These are phyloP conservation scores for Mortierella sp. DNA, from an alignment of 371 early-diverging fungal genomes.

Conservation along the genomic window DNA sequence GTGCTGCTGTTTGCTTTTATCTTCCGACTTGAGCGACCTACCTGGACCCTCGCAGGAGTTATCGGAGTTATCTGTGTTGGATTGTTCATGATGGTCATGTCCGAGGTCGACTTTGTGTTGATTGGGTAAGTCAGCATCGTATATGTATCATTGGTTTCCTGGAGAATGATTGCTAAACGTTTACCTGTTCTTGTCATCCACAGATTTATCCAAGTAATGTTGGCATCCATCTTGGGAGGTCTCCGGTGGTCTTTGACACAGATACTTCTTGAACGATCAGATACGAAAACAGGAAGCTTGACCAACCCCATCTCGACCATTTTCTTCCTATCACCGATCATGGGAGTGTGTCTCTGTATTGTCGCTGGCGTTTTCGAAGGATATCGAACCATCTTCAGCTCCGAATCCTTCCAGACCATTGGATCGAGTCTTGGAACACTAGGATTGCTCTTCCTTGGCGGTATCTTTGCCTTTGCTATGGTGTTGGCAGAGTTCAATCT, in stretches of 20 bases:
- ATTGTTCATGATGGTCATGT: conserved; percentile 86
- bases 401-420: conserved; percentile 25
- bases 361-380: conserved; percentile 75
- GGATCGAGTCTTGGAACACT: conserved; percentile 32
- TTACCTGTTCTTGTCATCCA: background rate
- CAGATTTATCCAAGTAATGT: conserved; percentile 67
- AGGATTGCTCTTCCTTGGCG: conserved; percentile 54
- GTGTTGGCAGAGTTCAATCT: conserved; percentile 72
- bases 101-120: conserved; percentile 79
- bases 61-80: conserved; percentile 84
- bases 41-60: conserved; percentile 71
- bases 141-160: too few species aligned
- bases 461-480: conserved; percentile 75
- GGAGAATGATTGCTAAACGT: too few species aligned
- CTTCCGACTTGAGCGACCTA: conserved; percentile 83
- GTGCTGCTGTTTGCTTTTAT: conserved; percentile 90
- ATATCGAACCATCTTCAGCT: conserved; percentile 59
- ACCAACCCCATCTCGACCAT: conserved; percentile 80
- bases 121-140: conserved; percentile 60
- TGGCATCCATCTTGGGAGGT: conserved; percentile 72
- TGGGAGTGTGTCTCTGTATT: conserved; percentile 71
- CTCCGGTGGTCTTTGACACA: conserved; percentile 77
- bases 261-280: conserved; percentile 59
- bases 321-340: conserved; percentile 80
- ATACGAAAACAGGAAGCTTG: conserved; percentile 58